phyloP scores from a whole-genome alignment of 805 yeast species.

The Limtongozyma cylindracea region DNA sequence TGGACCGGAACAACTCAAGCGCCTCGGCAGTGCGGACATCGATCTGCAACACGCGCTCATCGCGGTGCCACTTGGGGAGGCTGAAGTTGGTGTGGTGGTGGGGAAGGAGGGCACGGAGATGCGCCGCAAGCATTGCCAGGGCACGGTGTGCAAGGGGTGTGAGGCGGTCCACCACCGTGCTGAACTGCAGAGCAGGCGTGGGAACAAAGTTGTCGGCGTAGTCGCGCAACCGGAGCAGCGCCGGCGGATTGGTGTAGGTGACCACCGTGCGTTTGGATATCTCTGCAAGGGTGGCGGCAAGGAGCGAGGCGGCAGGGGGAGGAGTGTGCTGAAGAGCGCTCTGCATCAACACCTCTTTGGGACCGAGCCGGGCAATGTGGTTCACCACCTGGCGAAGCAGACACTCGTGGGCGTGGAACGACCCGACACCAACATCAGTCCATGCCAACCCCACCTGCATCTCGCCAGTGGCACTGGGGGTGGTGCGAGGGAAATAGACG shows the following conservation, averaged over 20 bases:
- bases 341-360: constrained; percentile 51
- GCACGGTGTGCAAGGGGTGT: constrained; percentile 31
- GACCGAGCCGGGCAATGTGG: constrained; percentile 54
- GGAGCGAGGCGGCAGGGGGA: no score
- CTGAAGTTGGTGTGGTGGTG: constrained; percentile 34
- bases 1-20: constrained; percentile 37
- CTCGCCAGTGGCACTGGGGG: constrained; percentile 12
- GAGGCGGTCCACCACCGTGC: constrained; percentile 9
- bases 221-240: no score
- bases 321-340: no score
- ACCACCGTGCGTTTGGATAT: no score
- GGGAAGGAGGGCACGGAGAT: constrained; percentile 52
- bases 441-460: constrained; percentile 50
- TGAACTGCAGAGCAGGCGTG: no score
- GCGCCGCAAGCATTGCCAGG: constrained; percentile 29
- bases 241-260: no score
- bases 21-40: constrained; percentile 64
- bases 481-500: constrained; percentile 29
- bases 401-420: constrained; percentile 45
- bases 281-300: no score
- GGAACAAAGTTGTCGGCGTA: no score
- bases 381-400: no score
- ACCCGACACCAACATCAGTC: constrained; percentile 77
- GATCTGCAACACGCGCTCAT: constrained; percentile 36
- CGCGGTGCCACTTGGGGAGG: constrained; percentile 32